Base-by-base conservation (phyloP, 2,329 filamentous ascomycete species). In the Lecanicillium sp. region DNA sequence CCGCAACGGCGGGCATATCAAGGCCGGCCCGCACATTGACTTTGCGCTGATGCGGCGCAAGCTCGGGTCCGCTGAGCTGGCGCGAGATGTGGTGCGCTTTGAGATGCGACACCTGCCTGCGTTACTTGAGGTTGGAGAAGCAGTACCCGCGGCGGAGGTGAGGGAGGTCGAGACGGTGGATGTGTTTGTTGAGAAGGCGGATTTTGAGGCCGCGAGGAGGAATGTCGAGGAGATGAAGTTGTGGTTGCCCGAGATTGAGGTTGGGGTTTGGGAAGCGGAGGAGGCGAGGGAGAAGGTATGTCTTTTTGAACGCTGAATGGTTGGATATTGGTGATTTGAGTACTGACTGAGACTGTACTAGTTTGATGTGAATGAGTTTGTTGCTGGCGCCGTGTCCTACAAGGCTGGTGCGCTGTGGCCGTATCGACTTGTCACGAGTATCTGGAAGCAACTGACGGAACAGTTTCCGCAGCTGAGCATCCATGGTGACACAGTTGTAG, bases 1-100 rank as follows among this genome's bases (percentile, higher is more conserved):
- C 2, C 61, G 72, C 35, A 74, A 74, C 44, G 71, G 70, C 15
- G 71, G 69, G 0, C 70, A 71, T 49, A 64, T 73, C 44, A 71
- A 74, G 49, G 52, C 58, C 18, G 54, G 56, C 3, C 64, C 68
- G 3, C 63, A 71, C 42, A 60, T 64, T 37, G 52, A 62, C 31
- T 71, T 68, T 36, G 48, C 52, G 3, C 43, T 41, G 3, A 50
- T 67, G 4, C 56, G 56, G 22, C 36, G 35, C 4, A 48, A 36
- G 7, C 36, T 65, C 3, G 60, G 62, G 0, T 36, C 29, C 13
- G 47, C 47, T 0, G 58, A 62, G 17, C 48, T 55, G 13, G 71
- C 72, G 5, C 55, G 56, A 3, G 51, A 53, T 11, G 45, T 74
- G 3, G 56, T 64, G 3, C 47, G 56, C n/a, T 70, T 74, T 37